These are phyloP conservation scores for Elsinoe necatrix DNA, from an alignment of 2,329 filamentous ascomycete species.

Conservation along the genomic window DNA sequence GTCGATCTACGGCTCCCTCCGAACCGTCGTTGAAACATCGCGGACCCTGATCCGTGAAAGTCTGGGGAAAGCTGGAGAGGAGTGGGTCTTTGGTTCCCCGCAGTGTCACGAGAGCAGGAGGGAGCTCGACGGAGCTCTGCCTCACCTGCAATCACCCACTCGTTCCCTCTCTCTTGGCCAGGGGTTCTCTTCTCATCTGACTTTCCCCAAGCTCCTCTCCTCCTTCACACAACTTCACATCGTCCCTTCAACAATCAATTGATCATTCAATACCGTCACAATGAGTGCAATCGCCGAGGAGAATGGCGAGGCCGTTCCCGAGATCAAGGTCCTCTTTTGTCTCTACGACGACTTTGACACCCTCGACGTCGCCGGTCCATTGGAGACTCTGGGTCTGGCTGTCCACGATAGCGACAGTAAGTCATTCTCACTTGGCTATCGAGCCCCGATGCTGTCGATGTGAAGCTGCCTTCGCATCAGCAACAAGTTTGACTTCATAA, in stretches of 20 bases:
- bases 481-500: neutral
- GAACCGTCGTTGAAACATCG: slow-evolving; percentile 4
- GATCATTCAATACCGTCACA: slow-evolving; percentile 28
- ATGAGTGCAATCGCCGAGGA: slow-evolving; percentile 44
- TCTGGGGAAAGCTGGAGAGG: slow-evolving; percentile 12
- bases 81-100: slow-evolving; percentile 7
- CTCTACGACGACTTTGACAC: slow-evolving; percentile 50
- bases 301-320: slow-evolving; percentile 28
- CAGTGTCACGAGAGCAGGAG: slow-evolving; percentile 9
- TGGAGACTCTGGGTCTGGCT: slow-evolving; percentile 49
- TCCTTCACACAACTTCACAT: slow-evolving; percentile 2
- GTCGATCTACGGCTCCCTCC: neutral
- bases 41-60: slow-evolving; percentile 5
- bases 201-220: slow-evolving; percentile 1
- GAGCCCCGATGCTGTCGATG: neutral
- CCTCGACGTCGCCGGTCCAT: slow-evolving; percentile 49
- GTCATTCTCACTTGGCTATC: slow-evolving; percentile 21
- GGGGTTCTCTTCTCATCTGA: neutral
- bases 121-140: neutral
- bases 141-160: neutral
- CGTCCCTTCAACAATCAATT: slow-evolving; percentile 16
- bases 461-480: neutral
- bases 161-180: neutral
- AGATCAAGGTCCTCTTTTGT: slow-evolving; percentile 53
- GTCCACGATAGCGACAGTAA: slow-evolving; percentile 49